Percentiles rank a stretch among this genome's conserved stretches.
phyloP scores from a whole-genome alignment of 345 rosid species.

The Adansonia digitata region DNA sequence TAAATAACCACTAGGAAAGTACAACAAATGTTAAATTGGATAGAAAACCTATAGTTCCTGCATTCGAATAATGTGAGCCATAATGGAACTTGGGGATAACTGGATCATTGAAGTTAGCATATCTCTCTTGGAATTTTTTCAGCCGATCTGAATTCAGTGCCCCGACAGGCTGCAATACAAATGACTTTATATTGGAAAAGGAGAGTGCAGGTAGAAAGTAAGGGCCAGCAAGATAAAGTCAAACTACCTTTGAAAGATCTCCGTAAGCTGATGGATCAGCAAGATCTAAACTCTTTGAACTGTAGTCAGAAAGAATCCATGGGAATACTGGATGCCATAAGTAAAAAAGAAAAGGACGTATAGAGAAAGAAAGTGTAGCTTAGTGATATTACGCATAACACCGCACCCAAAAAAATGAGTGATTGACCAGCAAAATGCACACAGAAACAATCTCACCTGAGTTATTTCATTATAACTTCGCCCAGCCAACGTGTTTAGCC shows the following conservation, averaged over 20 bases:
- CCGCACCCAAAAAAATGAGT: not conserved
- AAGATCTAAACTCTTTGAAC: constrained; percentile 72
- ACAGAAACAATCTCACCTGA: constrained; percentile 50
- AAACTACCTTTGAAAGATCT: constrained; percentile 89
- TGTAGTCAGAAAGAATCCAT: constrained; percentile 89
- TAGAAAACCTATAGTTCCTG: constrained; percentile 73
- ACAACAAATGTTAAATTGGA: constrained; percentile 6
- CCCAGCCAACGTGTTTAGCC: constrained; percentile 93
- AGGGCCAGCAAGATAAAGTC: constrained; percentile 23
- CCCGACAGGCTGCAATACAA: constrained; percentile 83
- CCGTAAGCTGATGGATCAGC: constrained; percentile 77
- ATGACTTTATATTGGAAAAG: constrained; percentile 19
- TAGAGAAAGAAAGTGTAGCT: not conserved
- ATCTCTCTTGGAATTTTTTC: constrained; percentile 85
- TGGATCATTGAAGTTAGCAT: constrained; percentile 93
- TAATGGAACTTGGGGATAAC: constrained; percentile 97
- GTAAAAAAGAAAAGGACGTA: not conserved
- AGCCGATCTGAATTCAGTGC: constrained; percentile 80
- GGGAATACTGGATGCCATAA: constrained; percentile 99
- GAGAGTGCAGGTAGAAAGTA: constrained; percentile 5
- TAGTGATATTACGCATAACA: not conserved
- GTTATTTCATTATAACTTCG: constrained; percentile 98
- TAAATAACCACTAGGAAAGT: not conserved
- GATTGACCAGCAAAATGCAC: not conserved
- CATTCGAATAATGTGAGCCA: constrained; percentile 98